Percentiles rank a stretch among this genome's conserved stretches.
Conservation (phyloP, 306 rosid species). For the Spatholobus suberectus region DNA sequence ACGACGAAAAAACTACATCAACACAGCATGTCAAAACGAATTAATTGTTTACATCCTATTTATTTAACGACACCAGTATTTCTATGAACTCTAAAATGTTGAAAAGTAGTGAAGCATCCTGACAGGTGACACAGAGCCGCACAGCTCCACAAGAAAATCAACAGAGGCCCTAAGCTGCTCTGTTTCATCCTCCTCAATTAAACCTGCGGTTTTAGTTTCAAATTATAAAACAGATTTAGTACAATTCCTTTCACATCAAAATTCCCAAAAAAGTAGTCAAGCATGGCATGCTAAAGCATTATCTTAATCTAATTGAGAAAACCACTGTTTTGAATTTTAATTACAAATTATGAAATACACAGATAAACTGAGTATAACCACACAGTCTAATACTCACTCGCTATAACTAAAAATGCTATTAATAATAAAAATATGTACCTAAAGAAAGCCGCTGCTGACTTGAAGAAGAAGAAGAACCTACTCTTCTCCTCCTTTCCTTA, state of each 20-base stretch:
- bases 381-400: neutral
- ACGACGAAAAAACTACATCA: constrained; percentile 17
- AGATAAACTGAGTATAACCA: neutral
- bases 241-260: neutral
- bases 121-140: constrained; percentile 68
- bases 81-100: neutral
- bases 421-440: constrained; percentile 53
- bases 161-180: constrained; percentile 82
- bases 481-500: constrained; percentile 68
- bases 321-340: constrained; percentile 7
- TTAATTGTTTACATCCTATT: neutral
- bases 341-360: neutral
- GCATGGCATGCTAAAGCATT: constrained; percentile 8
- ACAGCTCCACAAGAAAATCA: constrained; percentile 90
- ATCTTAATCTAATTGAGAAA: neutral
- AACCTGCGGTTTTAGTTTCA: constrained; percentile 51
- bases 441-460: constrained; percentile 49
- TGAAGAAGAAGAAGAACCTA: constrained; percentile 47
- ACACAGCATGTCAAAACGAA: neutral
- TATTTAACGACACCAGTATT: neutral
- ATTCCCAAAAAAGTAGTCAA: constrained; percentile 26
- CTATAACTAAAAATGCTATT: neutral
- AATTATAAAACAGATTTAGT: constrained; percentile 8
- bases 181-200: constrained; percentile 63
- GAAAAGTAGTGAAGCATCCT: constrained; percentile 34